Evolutionary conservation across 2,329 filamentous ascomycete species (phyloP).

Genomic region (Clarireedia sp.): DNA sequence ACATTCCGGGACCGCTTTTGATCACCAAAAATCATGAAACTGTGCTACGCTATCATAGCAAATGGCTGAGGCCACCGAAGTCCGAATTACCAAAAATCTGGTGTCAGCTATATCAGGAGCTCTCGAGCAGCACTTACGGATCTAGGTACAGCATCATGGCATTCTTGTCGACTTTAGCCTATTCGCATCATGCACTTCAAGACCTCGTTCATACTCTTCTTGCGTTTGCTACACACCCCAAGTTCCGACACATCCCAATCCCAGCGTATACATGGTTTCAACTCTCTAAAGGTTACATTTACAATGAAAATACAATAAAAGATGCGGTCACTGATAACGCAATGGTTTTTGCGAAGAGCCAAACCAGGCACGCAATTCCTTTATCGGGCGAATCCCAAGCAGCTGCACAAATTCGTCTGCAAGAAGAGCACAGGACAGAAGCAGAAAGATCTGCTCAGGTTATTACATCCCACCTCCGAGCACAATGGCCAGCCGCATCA

Average conservation of each 20-base stretch:
- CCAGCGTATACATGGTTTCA: not conserved
- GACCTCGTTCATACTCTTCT: slow-evolving; percentile 27
- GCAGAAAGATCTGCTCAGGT: no score
- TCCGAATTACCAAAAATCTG: slow-evolving; percentile 18
- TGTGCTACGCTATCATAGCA: slow-evolving; percentile 13
- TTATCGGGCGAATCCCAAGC: no score
- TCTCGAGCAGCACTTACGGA: slow-evolving; percentile 14
- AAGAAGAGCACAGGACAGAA: no score
- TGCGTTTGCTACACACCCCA: slow-evolving; percentile 24
- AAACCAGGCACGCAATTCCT: no score
- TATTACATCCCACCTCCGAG: no score
- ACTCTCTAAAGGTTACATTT: not conserved
- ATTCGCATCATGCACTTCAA: slow-evolving; percentile 17
- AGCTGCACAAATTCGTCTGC: no score
- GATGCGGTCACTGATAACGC: no score
- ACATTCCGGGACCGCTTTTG: slow-evolving; percentile 9
- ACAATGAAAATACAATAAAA: not conserved
- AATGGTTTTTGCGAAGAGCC: no score
- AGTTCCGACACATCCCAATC: slow-evolving; percentile 7
- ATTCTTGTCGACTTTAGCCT: slow-evolving; percentile 24
- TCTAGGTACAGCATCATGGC: slow-evolving; percentile 26
- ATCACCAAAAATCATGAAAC: not conserved
- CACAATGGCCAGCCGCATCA: no score
- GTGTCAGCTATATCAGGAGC: slow-evolving; percentile 18
- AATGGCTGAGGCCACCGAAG: slow-evolving; percentile 11